phyloP scores from a whole-genome alignment of 2,329 filamentous ascomycete species.

The Ascochyta koolunga region DNA sequence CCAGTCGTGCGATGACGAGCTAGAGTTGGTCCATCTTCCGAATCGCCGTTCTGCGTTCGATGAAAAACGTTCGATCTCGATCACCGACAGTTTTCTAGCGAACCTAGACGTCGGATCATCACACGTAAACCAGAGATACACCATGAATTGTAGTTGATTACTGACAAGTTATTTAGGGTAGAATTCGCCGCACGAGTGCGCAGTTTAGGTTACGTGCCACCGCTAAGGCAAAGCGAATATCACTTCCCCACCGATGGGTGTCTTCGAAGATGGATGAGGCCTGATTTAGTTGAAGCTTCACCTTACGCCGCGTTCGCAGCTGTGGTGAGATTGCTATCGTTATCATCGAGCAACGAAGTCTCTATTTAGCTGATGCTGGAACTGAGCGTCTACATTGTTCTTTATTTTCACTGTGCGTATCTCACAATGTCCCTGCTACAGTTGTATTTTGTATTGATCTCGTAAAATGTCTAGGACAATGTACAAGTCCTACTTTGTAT shows the following conservation, averaged over 20 bases:
- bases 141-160: neutral
- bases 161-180: constrained; percentile 21
- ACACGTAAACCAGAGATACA: constrained; percentile 14
- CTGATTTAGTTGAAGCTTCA: neutral
- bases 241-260: constrained; percentile 26
- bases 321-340: neutral
- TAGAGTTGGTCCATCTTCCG: constrained; percentile 13
- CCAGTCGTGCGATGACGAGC: constrained; percentile 29
- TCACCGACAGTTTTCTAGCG: constrained; percentile 25
- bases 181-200: constrained; percentile 29
- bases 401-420: neutral
- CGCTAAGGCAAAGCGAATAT: constrained; percentile 32
- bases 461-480: too few species aligned
- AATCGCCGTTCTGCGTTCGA: constrained; percentile 39
- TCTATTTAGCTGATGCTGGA: neutral
- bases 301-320: neutral
- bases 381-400: neutral
- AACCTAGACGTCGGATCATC: constrained; percentile 21
- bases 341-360: neutral
- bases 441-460: too few species aligned
- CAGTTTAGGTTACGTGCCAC: constrained; percentile 30
- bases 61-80: constrained; percentile 27
- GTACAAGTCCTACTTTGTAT: too few species aligned
- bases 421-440: neutral
- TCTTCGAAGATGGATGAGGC: constrained; percentile 9